Base-by-base conservation (phyloP, 1,284 basidiomycete genomes). In the Schizophyllum amplum region DNA sequence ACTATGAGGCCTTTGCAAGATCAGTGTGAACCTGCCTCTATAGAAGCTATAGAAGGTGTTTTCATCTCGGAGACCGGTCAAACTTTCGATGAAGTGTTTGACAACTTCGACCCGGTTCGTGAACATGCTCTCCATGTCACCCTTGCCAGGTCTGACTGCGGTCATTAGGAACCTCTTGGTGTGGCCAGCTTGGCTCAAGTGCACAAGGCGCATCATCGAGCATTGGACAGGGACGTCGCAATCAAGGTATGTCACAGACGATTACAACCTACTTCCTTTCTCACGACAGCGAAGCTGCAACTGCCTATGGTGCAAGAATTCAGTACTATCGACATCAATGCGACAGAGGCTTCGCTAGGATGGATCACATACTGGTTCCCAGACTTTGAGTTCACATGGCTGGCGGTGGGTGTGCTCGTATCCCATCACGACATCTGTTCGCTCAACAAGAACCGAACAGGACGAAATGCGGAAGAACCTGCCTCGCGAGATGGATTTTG, bases 181-280 rank as follows among this genome's bases (percentile, higher is more conserved):
- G 94, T 97, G 7, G 95, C 94, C 4, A 94, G 87, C 66, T 74
- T 99, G 27, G 96, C 95, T 5, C 96, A 99, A 71, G 97, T 99
- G 5, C 97, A 99, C 71, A 81, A 88, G 20, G 97, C 89, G 0
- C 78, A 75, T 5, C 86, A 94, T 63, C 81, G 83, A 53, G 75
- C 81, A 51, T 84, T 87, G 1, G 88, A 90, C 1, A 78, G 80
- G 64, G 72, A 76, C 50, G 93, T 96, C n/a, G 97, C 97, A 11
- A 87, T 99, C 59, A 99, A 99, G 73, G 85, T 84, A 56, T 21
- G 71, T 61, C 57, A 9, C 53, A n/a, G 4, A 22, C 47, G 47
- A 17, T 33, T 17, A 25, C 23, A 60, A 51, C 64, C 49, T 53
- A 23, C 54, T 53, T 25, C 24, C 17, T 13, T 13, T n/a, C 23